Conservation (phyloP, 495 filamentous ascomycete species). For the Pyronema omphalodes region DNA sequence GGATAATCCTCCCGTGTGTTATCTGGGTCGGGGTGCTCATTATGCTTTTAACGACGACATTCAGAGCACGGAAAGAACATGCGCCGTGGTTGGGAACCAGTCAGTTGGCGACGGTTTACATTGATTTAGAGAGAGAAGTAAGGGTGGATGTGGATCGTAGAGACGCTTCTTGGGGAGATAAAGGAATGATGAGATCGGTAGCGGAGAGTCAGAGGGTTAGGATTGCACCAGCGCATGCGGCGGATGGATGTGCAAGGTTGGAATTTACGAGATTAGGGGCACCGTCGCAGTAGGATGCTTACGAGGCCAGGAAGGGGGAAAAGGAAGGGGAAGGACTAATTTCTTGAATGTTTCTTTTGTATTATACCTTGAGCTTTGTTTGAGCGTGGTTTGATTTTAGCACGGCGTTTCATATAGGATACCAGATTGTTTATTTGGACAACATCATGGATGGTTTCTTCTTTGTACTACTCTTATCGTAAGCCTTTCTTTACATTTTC, state of each 20-base stretch:
- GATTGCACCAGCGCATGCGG: conserved; percentile 5
- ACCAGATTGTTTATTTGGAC: no score
- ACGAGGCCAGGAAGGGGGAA: no score
- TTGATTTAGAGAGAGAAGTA: conserved; percentile 11
- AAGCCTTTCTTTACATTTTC: no score
- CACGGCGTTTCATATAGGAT: no score
- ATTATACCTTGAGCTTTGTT: no score
- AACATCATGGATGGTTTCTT: no score
- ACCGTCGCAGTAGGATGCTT: neutral
- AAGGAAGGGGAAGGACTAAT: no score
- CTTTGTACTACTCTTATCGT: no score
- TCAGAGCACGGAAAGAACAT: neutral
- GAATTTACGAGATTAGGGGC: neutral
- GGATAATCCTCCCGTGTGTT: conserved; percentile 10
- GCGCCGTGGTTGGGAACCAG: conserved; percentile 14
- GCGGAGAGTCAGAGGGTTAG: conserved; percentile 12
- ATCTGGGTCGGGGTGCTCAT: conserved; percentile 1
- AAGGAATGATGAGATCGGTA: conserved; percentile 6
- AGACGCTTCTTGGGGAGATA: conserved; percentile 4
- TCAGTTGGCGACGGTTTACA: conserved; percentile 9
- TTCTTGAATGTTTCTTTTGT: no score
- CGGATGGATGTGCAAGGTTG: neutral
- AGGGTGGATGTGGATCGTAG: conserved; percentile 10
- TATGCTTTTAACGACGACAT: conserved; percentile 4
- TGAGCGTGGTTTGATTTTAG: no score